Evolutionary conservation across 371 early-diverging fungal species (phyloP), one percentile per base, ranked within the genome.

Genomic region (Mortierella sp.): DNA sequence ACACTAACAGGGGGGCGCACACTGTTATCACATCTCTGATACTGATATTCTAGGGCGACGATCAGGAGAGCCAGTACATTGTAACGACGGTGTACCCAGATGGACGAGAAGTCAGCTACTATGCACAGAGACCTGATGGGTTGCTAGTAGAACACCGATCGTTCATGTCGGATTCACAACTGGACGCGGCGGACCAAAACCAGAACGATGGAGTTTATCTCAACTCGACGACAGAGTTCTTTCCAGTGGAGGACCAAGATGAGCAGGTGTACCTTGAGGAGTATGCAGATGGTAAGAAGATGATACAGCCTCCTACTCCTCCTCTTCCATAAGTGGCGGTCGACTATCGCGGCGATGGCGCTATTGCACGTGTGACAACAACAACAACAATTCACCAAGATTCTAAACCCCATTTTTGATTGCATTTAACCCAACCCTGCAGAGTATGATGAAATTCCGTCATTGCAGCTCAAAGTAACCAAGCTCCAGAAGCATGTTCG

Each of bases 401-500:
- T n/a, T n/a, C n/a, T n/a, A n/a, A n/a, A n/a, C n/a, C n/a, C n/a
- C n/a, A n/a, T n/a, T n/a, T n/a, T n/a, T n/a, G n/a, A n/a, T n/a
- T n/a, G n/a, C n/a, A n/a, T n/a, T n/a, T n/a, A n/a, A n/a, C n/a
- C n/a, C n/a, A n/a, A n/a, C n/a, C 37, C 14, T 45, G 16, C 50
- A 63, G 76, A 67, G 8, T 57, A 40, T 10, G 76, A 74, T 19
- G 76, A 68, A 16, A 48, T 74, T 27, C 76, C 76, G n/a, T 60
- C 51, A 40, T 60, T 74, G 29, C 64, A 67, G 53, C 34, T 48
- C 57, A 74, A 68, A 29, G 68, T 74, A 12, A 29, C 64, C 7
- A 74, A 74, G 41, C 43, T 74, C 24, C 76, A 74, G 39, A 67
- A 68, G 60, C 76, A 74, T 27, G 69, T 74, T 24, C 68, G 76